Evolutionary conservation across 495 filamentous ascomycete genomes (phyloP), one percentile per base, ranked within the genome.

Genomic region (Tuber borchii): DNA sequence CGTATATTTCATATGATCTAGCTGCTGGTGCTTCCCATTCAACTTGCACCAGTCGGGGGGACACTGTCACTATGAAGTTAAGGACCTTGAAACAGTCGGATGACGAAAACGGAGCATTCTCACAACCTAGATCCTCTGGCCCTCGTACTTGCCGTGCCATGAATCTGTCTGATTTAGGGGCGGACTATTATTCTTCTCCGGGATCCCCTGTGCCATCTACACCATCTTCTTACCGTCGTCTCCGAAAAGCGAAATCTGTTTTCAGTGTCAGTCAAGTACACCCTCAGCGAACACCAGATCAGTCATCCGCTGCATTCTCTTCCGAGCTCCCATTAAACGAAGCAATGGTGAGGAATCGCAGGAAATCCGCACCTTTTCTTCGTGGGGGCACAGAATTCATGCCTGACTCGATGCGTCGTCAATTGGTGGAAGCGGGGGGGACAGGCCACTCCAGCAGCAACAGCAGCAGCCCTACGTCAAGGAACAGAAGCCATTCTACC

Each of bases 231-330:
- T 93, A 90, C 77, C 88, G 90, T n/a, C 90, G 87, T 71, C 85
- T 94, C 71, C 90, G 90, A 71, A 92, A 90, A 80, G 88, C 93
- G 20, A 90, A 87, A 80, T 94, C 92, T 0, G 89, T 93, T 89
- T 90, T 92, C 78, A 86, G 85, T 43, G 77, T 82, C 70, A 76
- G 74, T n/a, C 77, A 79, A 61, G 72, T 69, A 61, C 70, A 72
- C 56, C 45, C 81, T 51, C 77, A 76, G 20, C 70, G 72, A 19
- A 40, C 68, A 8, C 71, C 65, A 17, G 39, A 56, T 65, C 51
- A 81, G 42, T 79, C 76, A 68, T 40, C 75, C 12, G 79, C 77
- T 2, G 77, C 77, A 40, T 73, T 75, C 26, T 72, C 76, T 5
- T 74, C 76, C 31, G 77, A 79, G 34, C 48, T 70, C 61, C 77